Evolutionary conservation across 257 asterid species (phyloP).

Genomic region (Jacaranda copaia): DNA sequence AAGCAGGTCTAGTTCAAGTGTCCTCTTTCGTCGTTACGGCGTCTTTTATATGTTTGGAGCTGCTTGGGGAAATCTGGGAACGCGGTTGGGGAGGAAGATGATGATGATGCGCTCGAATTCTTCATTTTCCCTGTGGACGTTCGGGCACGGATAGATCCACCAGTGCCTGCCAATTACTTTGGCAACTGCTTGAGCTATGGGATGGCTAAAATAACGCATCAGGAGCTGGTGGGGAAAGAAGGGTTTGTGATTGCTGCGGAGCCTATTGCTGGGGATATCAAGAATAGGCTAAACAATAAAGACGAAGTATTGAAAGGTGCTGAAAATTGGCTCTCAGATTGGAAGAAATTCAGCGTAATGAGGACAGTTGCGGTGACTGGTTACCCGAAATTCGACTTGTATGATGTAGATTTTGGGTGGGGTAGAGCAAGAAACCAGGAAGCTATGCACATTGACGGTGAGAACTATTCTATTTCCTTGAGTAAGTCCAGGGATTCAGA

Average conservation of each 20-base stretch:
- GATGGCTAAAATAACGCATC: slow-evolving; percentile 21
- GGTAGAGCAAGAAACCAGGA: slow-evolving; percentile 56
- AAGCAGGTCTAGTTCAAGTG: slow-evolving; percentile 33
- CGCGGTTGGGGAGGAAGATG: slow-evolving; percentile 30
- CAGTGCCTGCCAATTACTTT: slow-evolving; percentile 51
- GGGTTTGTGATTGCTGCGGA: slow-evolving; percentile 52
- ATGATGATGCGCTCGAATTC: not conserved
- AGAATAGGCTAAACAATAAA: slow-evolving; percentile 31
- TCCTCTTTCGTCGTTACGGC: slow-evolving; percentile 50
- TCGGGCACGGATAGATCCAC: slow-evolving; percentile 38
- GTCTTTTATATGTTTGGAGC: slow-evolving; percentile 52
- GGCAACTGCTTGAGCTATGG: slow-evolving; percentile 60
- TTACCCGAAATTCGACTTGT: slow-evolving; percentile 55
- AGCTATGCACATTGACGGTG: slow-evolving; percentile 47
- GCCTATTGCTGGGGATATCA: slow-evolving; percentile 47
- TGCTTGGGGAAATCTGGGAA: slow-evolving; percentile 49
- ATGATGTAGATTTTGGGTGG: slow-evolving; percentile 55
- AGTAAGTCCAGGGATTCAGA: slow-evolving; percentile 41
- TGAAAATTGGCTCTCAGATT: slow-evolving; percentile 47
- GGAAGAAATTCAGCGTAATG: not conserved
- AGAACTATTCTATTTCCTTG: slow-evolving; percentile 43
- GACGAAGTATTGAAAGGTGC: slow-evolving; percentile 39
- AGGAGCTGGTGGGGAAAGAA: slow-evolving; percentile 38
- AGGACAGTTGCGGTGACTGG: slow-evolving; percentile 45
- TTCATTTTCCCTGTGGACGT: slow-evolving; percentile 49